phyloP scores from a whole-genome alignment of 176 grass and related monocot species.

The Oropetium thomaeum region DNA sequence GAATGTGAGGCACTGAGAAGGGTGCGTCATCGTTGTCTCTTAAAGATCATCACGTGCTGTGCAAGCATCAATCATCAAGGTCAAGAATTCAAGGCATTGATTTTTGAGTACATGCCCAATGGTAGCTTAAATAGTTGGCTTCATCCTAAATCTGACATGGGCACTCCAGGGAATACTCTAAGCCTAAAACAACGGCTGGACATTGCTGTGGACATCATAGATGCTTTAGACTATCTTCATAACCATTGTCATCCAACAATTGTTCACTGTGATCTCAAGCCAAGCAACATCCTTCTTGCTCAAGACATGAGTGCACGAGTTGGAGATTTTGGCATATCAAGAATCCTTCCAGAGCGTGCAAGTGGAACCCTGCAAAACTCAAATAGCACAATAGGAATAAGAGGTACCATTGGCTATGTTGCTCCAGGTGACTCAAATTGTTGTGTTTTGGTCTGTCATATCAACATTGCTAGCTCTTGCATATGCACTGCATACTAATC shows the following conservation, averaged over 20 bases:
- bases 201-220: not conserved
- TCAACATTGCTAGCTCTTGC: too few species aligned
- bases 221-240: slow-evolving; percentile 7
- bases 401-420: slow-evolving; percentile 49
- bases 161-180: not conserved
- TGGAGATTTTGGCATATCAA: slow-evolving; percentile 52
- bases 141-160: slow-evolving; percentile 3
- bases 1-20: slow-evolving; percentile 30
- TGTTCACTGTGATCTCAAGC: slow-evolving; percentile 57
- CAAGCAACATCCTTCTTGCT: slow-evolving; percentile 58
- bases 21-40: slow-evolving; percentile 15
- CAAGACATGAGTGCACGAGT: slow-evolving; percentile 41
- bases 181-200: not conserved
- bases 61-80: slow-evolving; percentile 3
- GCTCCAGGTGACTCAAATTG: slow-evolving; percentile 34
- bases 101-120: slow-evolving; percentile 38
- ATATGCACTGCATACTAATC: not conserved
- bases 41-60: slow-evolving; percentile 34
- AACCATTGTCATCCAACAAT: slow-evolving; percentile 11
- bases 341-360: slow-evolving; percentile 15
- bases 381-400: slow-evolving; percentile 26
- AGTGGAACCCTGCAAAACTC: not conserved
- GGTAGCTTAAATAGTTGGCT: slow-evolving; percentile 27
- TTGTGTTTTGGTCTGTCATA: not conserved
- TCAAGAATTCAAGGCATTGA: slow-evolving; percentile 35